Conservation (phyloP, 2,329 filamentous ascomycete species). For the Didymella keratinophila region DNA sequence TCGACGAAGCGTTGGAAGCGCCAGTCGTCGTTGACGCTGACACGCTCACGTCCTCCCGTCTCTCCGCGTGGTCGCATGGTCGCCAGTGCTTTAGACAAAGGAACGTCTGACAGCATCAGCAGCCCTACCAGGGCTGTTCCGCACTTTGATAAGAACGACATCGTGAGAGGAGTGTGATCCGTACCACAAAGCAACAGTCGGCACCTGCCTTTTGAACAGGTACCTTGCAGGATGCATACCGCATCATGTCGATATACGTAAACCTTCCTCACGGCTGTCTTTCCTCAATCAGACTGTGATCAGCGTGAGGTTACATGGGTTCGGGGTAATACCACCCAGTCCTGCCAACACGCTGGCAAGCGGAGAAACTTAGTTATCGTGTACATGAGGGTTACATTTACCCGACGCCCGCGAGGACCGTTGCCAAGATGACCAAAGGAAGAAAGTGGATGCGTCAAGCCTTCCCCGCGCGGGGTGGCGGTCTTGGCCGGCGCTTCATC, state of each 20-base stretch:
- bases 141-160: constrained; percentile 17
- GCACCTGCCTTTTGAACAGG: constrained; percentile 6
- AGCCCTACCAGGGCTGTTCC: constrained; percentile 23
- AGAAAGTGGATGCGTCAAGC: constrained; percentile 24
- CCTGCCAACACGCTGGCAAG: constrained; percentile 1
- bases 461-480: constrained; percentile 34
- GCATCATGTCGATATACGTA: background rate
- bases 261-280: constrained; percentile 5
- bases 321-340: constrained; percentile 9
- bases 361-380: constrained; percentile 16
- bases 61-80: constrained; percentile 10
- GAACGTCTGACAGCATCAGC: constrained; percentile 17
- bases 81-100: constrained; percentile 15
- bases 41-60: constrained; percentile 34
- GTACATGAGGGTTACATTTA: constrained; percentile 20
- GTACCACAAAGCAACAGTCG: background rate
- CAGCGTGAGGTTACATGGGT: constrained; percentile 5
- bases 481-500: constrained; percentile 22
- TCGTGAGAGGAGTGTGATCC: background rate
- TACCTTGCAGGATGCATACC: background rate
- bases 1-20: constrained; percentile 49
- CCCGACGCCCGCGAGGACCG: constrained; percentile 11
- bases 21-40: constrained; percentile 51
- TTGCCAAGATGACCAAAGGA: constrained; percentile 10
- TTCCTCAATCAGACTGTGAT: constrained; percentile 11